phyloP scores from a whole-genome alignment of 495 filamentous ascomycete genomes.

The Xylaria scruposa region DNA sequence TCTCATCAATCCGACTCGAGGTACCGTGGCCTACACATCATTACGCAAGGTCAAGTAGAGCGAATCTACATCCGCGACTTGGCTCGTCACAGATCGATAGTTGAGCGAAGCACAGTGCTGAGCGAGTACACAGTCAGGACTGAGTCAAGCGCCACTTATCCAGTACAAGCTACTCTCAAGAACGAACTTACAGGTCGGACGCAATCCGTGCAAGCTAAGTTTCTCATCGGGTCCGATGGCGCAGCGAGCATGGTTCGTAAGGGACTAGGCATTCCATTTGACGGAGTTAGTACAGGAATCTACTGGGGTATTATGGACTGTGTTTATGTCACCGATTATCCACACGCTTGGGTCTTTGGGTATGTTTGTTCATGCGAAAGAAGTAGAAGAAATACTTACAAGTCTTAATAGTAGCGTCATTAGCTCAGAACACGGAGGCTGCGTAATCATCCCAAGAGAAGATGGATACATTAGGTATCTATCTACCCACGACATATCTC shows the following conservation, averaged over 20 bases:
- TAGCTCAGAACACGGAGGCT: slow-evolving; percentile 45
- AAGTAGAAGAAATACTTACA: background rate
- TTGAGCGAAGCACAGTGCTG: slow-evolving; percentile 41
- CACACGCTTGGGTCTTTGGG: slow-evolving; percentile 46
- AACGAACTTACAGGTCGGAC: slow-evolving; percentile 35
- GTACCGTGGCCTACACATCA: slow-evolving; percentile 47
- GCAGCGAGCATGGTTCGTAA: slow-evolving; percentile 43
- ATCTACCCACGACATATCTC: background rate
- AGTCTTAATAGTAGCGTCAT: slow-evolving; percentile 27
- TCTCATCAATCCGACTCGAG: slow-evolving; percentile 47
- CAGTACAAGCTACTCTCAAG: slow-evolving; percentile 30
- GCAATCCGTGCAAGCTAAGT: slow-evolving; percentile 40
- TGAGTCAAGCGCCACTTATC: slow-evolving; percentile 19
- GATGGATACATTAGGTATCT: slow-evolving; percentile 44
- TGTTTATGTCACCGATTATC: slow-evolving; percentile 46
- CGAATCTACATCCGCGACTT: slow-evolving; percentile 48
- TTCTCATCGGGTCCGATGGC: slow-evolving; percentile 46
- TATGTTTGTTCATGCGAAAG: slow-evolving; percentile 23
- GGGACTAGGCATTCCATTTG: slow-evolving; percentile 43
- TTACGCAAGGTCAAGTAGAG: slow-evolving; percentile 50
- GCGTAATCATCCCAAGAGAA: slow-evolving; percentile 48
- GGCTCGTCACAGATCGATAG: slow-evolving; percentile 40
- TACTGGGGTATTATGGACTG: slow-evolving; percentile 54
- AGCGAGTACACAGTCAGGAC: slow-evolving; percentile 26
- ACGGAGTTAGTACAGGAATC: slow-evolving; percentile 48